phyloP scores from a whole-genome alignment of 2,329 filamentous ascomycete species.

The Talaromyces sp. region DNA sequence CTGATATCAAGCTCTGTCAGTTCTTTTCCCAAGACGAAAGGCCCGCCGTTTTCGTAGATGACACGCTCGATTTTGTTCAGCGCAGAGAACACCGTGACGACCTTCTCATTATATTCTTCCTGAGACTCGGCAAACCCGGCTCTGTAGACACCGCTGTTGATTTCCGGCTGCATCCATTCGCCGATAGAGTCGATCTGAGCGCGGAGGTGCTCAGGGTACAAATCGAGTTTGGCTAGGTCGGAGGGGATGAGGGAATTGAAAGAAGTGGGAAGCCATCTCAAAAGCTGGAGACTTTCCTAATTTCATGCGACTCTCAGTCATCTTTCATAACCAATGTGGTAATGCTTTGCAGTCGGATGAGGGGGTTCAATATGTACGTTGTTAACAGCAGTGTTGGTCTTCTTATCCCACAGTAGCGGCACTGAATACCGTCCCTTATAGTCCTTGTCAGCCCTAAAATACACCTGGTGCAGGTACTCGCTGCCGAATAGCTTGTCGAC shows the following conservation, averaged over 20 bases:
- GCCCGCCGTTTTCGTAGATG: slow-evolving; percentile 43
- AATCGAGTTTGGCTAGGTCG: slow-evolving; percentile 37
- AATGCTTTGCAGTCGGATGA: background rate
- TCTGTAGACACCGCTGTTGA: slow-evolving; percentile 59
- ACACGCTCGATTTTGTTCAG: slow-evolving; percentile 55
- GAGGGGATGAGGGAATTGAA: slow-evolving; percentile 48
- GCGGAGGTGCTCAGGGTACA: slow-evolving; percentile 50
- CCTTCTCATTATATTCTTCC: slow-evolving; percentile 50
- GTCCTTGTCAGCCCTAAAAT: slow-evolving; percentile 55
- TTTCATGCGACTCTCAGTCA: background rate
- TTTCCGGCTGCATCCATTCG: slow-evolving; percentile 50
- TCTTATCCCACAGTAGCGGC: slow-evolving; percentile 58
- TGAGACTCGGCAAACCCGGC: slow-evolving; percentile 55
- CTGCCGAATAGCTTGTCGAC: slow-evolving; percentile 56
- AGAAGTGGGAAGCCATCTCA: slow-evolving; percentile 53
- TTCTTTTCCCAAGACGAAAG: slow-evolving; percentile 50
- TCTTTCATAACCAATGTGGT: background rate
- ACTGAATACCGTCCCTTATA: slow-evolving; percentile 60
- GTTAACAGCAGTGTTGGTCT: slow-evolving; percentile 52
- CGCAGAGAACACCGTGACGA: slow-evolving; percentile 53
- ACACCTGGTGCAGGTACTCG: slow-evolving; percentile 56
- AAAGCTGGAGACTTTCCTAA: slow-evolving; percentile 51
- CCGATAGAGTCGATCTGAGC: slow-evolving; percentile 48
- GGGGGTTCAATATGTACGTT: slow-evolving; percentile 32
- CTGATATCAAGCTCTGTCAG: slow-evolving; percentile 58